Conservation (phyloP, 805 yeast genomes). For the Yarrowia sp. region DNA sequence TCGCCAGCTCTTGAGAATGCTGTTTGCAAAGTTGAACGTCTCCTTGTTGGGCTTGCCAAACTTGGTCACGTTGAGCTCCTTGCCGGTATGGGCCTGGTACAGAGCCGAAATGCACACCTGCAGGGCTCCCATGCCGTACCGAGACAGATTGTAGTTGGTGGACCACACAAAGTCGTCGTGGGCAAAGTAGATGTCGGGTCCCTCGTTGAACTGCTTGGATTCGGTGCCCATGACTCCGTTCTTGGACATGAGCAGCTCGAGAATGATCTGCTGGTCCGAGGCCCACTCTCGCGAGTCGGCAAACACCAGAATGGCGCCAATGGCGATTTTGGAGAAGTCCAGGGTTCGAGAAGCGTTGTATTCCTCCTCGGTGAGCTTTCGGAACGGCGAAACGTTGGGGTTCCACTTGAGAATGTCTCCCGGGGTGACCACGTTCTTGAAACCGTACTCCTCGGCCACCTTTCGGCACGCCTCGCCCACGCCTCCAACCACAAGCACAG, state of each 20-base stretch:
- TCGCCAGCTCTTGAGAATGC: constrained; percentile 79
- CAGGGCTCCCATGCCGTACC: constrained; percentile 95
- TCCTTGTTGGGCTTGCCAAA: constrained; percentile 92
- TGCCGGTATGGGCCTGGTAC: constrained; percentile 83
- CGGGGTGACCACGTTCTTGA: constrained; percentile 81
- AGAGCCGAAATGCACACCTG: constrained; percentile 88
- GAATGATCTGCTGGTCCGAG: constrained; percentile 86
- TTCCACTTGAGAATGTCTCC: constrained; percentile 84
- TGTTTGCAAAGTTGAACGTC: constrained; percentile 83
- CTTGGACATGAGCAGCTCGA: constrained; percentile 78
- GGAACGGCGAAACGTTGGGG: constrained; percentile 86
- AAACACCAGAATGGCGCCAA: constrained; percentile 85
- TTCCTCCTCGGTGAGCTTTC: constrained; percentile 77
- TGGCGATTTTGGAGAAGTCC: constrained; percentile 70
- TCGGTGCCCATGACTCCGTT: constrained; percentile 86
- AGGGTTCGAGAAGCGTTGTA: constrained; percentile 57
- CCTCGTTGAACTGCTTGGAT: constrained; percentile 71
- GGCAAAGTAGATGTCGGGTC: constrained; percentile 85
- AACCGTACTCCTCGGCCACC: constrained; percentile 85
- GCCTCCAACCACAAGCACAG: constrained; percentile 88
- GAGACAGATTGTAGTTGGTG: constrained; percentile 76
- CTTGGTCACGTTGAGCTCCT: constrained; percentile 76
- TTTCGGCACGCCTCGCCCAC: constrained; percentile 82
- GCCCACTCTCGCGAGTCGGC: constrained; percentile 96
- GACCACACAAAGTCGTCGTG: constrained; percentile 96